Conservation (phyloP, 2,329 filamentous ascomycete genomes). For the Alternaria arbusti region DNA sequence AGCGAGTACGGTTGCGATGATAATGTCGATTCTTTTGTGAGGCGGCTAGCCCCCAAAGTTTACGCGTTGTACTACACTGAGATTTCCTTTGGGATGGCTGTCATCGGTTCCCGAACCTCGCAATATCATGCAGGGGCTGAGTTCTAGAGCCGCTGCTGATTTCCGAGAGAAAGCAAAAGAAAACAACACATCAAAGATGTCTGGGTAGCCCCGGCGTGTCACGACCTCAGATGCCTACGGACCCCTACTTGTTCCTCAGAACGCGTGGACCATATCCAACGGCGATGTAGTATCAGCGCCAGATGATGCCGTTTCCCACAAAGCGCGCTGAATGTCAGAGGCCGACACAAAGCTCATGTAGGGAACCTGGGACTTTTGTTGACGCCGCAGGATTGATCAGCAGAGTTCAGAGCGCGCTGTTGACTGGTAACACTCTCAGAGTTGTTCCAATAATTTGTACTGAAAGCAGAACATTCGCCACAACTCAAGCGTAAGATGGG, state of each 20-base stretch:
- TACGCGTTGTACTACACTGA: background rate
- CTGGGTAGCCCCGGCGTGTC: background rate
- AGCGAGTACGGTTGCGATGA: background rate
- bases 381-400: background rate
- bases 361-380: background rate
- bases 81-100: background rate
- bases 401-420: background rate
- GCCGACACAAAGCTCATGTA: background rate
- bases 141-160: background rate
- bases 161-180: background rate
- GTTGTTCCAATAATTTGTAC: background rate
- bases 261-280: background rate
- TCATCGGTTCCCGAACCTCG: background rate
- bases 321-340: background rate
- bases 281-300: background rate
- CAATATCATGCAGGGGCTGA: background rate
- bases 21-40: background rate
- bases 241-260: background rate
- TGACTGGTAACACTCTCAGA: background rate
- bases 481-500: constrained; percentile 4
- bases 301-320: background rate
- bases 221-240: background rate
- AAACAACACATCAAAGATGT: background rate
- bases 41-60: background rate
- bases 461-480: background rate